Evolutionary conservation across 169 alveolate genomes (phyloP), one percentile per base, ranked within the genome.

Genomic region (Ichthyophthirius multifiliis): DNA sequence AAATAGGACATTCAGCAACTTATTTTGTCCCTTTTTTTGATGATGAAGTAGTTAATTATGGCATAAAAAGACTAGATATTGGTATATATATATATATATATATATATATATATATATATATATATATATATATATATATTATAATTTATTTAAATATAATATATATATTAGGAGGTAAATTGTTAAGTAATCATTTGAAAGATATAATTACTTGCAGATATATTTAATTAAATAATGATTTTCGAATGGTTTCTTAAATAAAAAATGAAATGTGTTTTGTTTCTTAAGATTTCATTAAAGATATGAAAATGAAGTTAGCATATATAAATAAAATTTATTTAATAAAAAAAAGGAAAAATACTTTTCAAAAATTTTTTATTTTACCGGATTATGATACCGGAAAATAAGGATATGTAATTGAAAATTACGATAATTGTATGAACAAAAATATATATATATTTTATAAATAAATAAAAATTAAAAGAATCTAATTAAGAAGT

Each of bases 1-100:
- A 79, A 45, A 39, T 75, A 16, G 67, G 80, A 30, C 85, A 79
- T 47, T 47, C 76, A 16, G 85, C 85, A 2, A 79, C 85, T 18
- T 79, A 79, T 47, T 16, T 79, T n/a, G 80, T 65, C 18, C 85
- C 85, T 27, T 65, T 65, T 34, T 79, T 79, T 67, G 85, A 79
- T 79, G 85, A 75, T 12, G 71, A 79, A 46, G 46, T 65, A 5
- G 67, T 79, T 16, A 43, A 48, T 45, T 32, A 48, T 79, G 79
- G 75, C 5, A 44, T 65, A 3, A 65, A 37, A 46, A 79, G 85
- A 79, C 64, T 79, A 0, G 85, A 79, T 47, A 31, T 79, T 16
- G 85, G 71, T 55, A 55, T 27, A 10, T 27, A 7, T 15, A 6
- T 15, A 27, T 15, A 4, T 18, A 46, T 13, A 46, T 46, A 12